These are phyloP conservation scores for Kluyveromyces siamensis DNA, from an alignment of 805 yeast genomes.

Conservation along the genomic window DNA sequence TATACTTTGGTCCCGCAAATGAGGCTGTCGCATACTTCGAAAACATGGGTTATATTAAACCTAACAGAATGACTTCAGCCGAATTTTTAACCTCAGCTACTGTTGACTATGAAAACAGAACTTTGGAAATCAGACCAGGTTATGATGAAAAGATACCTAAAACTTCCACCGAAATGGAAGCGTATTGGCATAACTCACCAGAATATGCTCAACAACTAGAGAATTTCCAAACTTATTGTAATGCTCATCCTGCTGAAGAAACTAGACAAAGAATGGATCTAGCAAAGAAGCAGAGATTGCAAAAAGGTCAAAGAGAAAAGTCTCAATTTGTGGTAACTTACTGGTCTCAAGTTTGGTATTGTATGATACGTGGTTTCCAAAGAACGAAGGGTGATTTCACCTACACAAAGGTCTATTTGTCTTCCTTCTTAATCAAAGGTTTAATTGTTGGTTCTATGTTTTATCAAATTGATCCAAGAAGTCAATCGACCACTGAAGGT, in stretches of 20 bases:
- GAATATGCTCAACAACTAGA: slow-evolving; percentile 36
- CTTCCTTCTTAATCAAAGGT: slow-evolving; percentile 48
- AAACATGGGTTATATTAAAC: slow-evolving; percentile 54
- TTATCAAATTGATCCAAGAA: slow-evolving; percentile 35
- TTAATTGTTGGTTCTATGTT: slow-evolving; percentile 53
- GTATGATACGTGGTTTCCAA: slow-evolving; percentile 45
- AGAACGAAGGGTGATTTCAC: slow-evolving; percentile 49
- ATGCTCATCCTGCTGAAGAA: slow-evolving; percentile 34
- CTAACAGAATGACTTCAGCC: slow-evolving; percentile 57
- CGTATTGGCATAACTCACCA: slow-evolving; percentile 49
- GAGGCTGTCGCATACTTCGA: slow-evolving; percentile 47
- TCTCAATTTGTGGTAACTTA: slow-evolving; percentile 39
- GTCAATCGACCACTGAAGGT: slow-evolving; percentile 39
- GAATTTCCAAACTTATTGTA: slow-evolving; percentile 34
- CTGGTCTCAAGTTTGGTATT: slow-evolving; percentile 41
- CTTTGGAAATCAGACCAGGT: slow-evolving; percentile 36
- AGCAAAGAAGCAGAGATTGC: slow-evolving; percentile 36
- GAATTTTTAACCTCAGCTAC: slow-evolving; percentile 62
- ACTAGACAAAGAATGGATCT: slow-evolving; percentile 32
- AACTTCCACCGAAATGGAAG: slow-evolving; percentile 49
- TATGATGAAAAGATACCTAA: slow-evolving; percentile 43
- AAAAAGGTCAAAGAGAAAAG: slow-evolving; percentile 30
- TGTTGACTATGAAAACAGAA: slow-evolving; percentile 51
- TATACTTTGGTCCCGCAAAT: slow-evolving; percentile 47
- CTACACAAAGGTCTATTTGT: slow-evolving; percentile 41